These are phyloP conservation scores for Magnusiomyces magnusii DNA, from an alignment of 1,139 yeast species.

Conservation along the genomic window DNA sequence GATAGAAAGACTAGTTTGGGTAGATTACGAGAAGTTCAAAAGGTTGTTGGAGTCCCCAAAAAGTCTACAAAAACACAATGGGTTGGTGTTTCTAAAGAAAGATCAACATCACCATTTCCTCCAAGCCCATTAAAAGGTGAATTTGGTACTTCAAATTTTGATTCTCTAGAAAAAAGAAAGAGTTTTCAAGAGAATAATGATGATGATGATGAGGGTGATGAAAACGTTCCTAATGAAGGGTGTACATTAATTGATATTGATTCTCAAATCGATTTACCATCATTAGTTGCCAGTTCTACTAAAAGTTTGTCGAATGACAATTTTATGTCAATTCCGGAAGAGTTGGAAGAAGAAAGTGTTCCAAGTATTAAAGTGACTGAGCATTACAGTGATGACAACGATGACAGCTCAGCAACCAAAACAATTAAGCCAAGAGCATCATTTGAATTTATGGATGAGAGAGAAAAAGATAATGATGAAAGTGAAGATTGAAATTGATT, in stretches of 20 bases:
- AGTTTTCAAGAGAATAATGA: not conserved
- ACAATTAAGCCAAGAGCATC: not conserved
- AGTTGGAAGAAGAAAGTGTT: not conserved
- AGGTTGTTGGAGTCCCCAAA: not conserved
- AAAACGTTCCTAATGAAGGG: not conserved
- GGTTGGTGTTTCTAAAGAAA: not conserved
- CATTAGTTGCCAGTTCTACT: not conserved
- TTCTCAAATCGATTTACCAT: not conserved
- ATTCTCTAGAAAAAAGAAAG: not conserved
- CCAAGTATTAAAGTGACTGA: not conserved
- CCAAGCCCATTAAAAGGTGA: not conserved
- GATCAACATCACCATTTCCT: not conserved
- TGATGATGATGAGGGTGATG: not conserved
- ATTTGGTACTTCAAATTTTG: not conserved
- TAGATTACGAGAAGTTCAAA: conserved; percentile 16
- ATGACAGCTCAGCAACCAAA: not conserved
- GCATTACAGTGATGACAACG: not conserved
- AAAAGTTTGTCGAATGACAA: not conserved
- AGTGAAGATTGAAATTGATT: too few species aligned
- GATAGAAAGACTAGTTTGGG: conserved; percentile 36
- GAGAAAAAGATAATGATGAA: not conserved
- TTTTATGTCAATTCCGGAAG: not conserved
- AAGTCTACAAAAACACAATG: not conserved
- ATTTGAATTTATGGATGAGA: not conserved
- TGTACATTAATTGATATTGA: not conserved